Evolutionary conservation across 108 stramenopile genomes (phyloP), one percentile per base, ranked within the genome.

Genomic region (Skeletonema grethae): DNA sequence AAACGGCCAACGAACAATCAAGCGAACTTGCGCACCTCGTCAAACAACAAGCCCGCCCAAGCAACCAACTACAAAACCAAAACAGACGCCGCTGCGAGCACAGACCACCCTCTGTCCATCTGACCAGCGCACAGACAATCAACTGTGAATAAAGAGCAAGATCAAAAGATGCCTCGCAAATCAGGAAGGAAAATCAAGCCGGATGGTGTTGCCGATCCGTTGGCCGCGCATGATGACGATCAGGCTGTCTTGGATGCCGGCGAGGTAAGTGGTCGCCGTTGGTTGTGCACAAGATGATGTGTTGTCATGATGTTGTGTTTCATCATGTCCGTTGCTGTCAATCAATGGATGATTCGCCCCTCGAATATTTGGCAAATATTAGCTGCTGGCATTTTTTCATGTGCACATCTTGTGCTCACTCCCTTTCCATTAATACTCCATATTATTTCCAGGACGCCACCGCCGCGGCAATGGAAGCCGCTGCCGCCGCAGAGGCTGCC

Each of bases 401-500:
- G 7, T 34, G 7, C 25, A 28, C 25, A 28, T 28, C 25, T 28
- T 34, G 4, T 34, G 7, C 32, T 34, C 32, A 34, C 3, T 7
- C 32, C 50, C n/a, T 1, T n/a, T 22, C 8, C 50, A 28, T 28
- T 28, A 28, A 28, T 28, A 28, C 25, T 7, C 4, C 22, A 22
- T 53, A 22, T 9, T 53, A 22, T 9, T 22, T 53, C 1, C 50
- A 53, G 50, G 50, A 53, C 16, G 68, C 50, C 16, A 60, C 72
- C 9, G 70, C 50, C 7, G 50, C 50, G 8, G 50, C 50, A 20
- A 53, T 53, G 16, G 50, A 53, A 53, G 50, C 50, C 16, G 50
- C 74, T 7, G 74, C 35, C 4, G 74, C 69, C 8, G 75, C 53
- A 16, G 39, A 58, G 22, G 78, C 62, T 24, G 82, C 63, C 11